These are phyloP conservation scores for Cryptosporidium baileyi DNA, from an alignment of 169 alveolate genomes.

Conservation along the genomic window DNA sequence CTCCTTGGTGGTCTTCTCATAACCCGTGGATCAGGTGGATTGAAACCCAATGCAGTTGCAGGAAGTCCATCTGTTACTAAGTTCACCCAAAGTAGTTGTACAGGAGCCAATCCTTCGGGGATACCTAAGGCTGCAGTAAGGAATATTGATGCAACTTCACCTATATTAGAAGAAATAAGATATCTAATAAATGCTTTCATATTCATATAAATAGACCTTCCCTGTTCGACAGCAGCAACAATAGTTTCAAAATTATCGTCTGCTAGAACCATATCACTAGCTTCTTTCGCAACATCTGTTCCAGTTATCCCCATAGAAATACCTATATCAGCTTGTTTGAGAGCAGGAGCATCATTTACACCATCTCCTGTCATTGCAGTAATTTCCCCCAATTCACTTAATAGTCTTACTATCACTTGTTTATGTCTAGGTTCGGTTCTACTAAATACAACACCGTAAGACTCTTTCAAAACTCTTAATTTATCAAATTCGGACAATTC, in stretches of 20 bases:
- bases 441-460: constrained; percentile 93
- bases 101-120: constrained; percentile 96
- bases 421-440: constrained; percentile 99
- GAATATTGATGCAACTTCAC: constrained; percentile 99
- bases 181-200: constrained; percentile 98
- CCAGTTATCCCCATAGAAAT: constrained; percentile 99
- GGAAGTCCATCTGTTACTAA: constrained; percentile 99
- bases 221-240: constrained; percentile 99
- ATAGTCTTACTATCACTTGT: constrained; percentile 92
- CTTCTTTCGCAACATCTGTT: constrained; percentile 99
- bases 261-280: constrained; percentile 98
- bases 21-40: constrained; percentile 98
- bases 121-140: constrained; percentile 97
- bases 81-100: constrained; percentile 99
- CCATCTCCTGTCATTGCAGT: constrained; percentile 99
- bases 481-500: constrained; percentile 81
- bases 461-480: constrained; percentile 82
- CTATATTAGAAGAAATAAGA: constrained; percentile 97
- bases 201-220: constrained; percentile 97
- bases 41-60: constrained; percentile 99
- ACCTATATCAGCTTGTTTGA: constrained; percentile 98
- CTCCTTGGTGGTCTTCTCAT: constrained; percentile 97
- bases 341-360: constrained; percentile 99
- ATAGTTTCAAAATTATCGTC: constrained; percentile 99
- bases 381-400: constrained; percentile 92